Conservation (phyloP, 2,329 filamentous ascomycete genomes). For the Pseudocercospora musae region DNA sequence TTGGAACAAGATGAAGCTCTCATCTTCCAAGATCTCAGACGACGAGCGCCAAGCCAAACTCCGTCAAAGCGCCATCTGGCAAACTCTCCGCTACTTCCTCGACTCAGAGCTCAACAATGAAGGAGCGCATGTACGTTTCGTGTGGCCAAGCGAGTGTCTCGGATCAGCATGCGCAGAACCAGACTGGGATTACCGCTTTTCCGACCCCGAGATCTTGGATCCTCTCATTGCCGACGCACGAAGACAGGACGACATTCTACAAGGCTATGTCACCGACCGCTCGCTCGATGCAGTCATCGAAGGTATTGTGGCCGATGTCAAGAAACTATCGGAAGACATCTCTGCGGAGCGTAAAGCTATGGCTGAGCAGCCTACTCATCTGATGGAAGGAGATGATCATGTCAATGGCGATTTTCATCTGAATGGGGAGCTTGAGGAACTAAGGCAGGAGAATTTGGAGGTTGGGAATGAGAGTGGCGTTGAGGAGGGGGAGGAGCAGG, state of each 20-base stretch:
- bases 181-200: conserved; percentile 53
- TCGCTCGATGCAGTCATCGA: conserved; percentile 68
- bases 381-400: conserved; percentile 9
- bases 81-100: conserved; percentile 45
- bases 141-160: conserved; percentile 37
- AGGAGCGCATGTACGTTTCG: conserved; percentile 22
- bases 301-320: conserved; percentile 40
- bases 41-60: conserved; percentile 62
- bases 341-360: conserved; percentile 8
- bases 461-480: not conserved
- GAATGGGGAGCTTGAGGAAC: not conserved
- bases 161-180: conserved; percentile 58
- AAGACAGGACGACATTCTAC: conserved; percentile 66
- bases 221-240: conserved; percentile 69
- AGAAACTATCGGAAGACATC: conserved; percentile 15
- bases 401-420: conserved; percentile 9
- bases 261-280: conserved; percentile 62
- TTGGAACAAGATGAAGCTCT: conserved; percentile 68
- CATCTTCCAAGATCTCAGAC: conserved; percentile 55
- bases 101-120: conserved; percentile 19
- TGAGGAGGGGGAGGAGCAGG: not conserved
- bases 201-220: conserved; percentile 57
- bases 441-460: not conserved
- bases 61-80: conserved; percentile 34
- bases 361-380: conserved; percentile 8